phyloP scores from a whole-genome alignment of 345 rosid genomes.

The Citrus reticulata region DNA sequence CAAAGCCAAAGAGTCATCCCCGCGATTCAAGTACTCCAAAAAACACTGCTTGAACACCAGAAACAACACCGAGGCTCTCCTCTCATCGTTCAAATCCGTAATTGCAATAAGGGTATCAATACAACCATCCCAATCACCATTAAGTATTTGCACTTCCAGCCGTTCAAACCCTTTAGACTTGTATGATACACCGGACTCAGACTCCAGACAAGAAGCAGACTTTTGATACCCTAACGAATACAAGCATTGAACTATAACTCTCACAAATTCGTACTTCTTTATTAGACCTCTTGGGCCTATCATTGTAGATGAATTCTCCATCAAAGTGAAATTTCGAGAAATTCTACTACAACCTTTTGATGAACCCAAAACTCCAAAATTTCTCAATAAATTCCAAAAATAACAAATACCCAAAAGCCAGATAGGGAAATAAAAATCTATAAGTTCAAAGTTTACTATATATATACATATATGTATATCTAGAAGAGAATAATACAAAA shows the following conservation, averaged over 20 bases:
- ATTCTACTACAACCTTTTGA: background rate
- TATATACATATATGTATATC: background rate
- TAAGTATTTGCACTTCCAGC: constrained; percentile 57
- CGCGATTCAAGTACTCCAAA: constrained; percentile 55
- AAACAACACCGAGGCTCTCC: constrained; percentile 51
- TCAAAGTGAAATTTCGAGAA: background rate
- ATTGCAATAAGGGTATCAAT: constrained; percentile 37
- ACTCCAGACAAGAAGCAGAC: constrained; percentile 67
- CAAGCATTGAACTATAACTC: constrained; percentile 67
- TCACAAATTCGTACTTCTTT: constrained; percentile 57
- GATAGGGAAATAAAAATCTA: no score
- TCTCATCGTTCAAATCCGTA: constrained; percentile 41
- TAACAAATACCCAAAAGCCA: background rate
- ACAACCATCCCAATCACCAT: constrained; percentile 71
- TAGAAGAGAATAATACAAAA: background rate
- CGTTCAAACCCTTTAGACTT: constrained; percentile 43
- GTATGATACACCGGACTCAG: constrained; percentile 52
- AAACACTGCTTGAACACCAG: constrained; percentile 63
- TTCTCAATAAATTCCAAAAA: background rate
- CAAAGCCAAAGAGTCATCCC: constrained; percentile 57
- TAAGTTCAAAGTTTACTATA: background rate
- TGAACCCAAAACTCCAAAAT: background rate
- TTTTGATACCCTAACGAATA: constrained; percentile 65
- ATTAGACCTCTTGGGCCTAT: constrained; percentile 65
- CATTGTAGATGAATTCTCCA: constrained; percentile 45